Conservation (phyloP, 108 stramenopile genomes). For the Nitzschia sp. region DNA sequence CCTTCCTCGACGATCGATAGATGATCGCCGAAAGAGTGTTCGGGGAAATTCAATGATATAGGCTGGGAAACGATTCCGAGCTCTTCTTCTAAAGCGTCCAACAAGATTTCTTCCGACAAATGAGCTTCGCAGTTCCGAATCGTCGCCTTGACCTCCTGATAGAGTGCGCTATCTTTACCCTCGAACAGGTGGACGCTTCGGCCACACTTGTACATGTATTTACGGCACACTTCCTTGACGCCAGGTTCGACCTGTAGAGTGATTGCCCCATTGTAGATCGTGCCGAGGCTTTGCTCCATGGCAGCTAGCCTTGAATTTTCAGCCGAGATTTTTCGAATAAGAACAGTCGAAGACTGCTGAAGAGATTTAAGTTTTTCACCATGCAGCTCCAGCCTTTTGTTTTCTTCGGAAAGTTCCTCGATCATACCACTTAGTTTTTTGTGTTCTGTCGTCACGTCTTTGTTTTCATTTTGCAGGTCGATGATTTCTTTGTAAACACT, state of each 20-base stretch:
- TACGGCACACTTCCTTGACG: background rate
- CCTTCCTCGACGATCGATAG: background rate
- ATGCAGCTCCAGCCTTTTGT: background rate
- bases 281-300: background rate
- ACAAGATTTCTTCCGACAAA: background rate
- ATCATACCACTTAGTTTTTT: background rate
- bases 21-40: background rate
- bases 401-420: conserved; percentile 1
- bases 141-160: background rate
- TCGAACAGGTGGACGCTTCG: background rate
- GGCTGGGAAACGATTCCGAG: background rate
- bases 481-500: background rate
- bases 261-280: background rate
- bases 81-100: background rate
- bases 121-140: background rate
- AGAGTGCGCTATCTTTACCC: background rate
- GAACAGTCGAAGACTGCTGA: background rate
- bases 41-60: background rate
- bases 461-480: background rate
- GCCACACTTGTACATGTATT: conserved; percentile 4
- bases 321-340: background rate
- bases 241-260: background rate
- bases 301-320: background rate
- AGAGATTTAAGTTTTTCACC: background rate
- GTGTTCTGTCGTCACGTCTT: background rate